phyloP scores from a whole-genome alignment of 129 eudicot species.

The Logfia minima region DNA sequence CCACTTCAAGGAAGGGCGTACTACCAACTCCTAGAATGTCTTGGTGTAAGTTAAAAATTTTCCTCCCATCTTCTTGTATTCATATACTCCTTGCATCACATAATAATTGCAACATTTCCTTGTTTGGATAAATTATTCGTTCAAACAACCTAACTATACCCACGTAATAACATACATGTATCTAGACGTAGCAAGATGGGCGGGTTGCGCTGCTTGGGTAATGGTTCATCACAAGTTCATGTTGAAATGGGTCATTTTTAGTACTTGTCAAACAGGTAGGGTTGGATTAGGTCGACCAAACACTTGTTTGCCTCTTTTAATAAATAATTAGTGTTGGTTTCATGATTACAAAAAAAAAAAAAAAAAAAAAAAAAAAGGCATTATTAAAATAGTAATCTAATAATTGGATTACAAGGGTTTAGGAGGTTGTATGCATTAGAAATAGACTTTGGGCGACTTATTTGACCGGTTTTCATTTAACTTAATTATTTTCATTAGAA shows the following conservation, averaged over 20 bases:
- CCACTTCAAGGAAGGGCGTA: constrained; percentile 99
- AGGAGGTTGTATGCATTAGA: background rate
- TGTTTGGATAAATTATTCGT: background rate
- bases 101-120: background rate
- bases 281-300: too few species aligned
- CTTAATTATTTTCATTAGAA: background rate
- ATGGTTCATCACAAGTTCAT: background rate
- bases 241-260: background rate
- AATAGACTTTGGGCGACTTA: background rate
- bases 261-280: too few species aligned
- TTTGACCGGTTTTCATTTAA: background rate
- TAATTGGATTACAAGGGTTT: too few species aligned
- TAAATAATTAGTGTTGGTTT: too few species aligned
- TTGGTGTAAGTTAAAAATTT: constrained; percentile 55
- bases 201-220: background rate
- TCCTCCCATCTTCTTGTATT: background rate
- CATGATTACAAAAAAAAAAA: too few species aligned
- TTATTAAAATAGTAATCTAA: too few species aligned
- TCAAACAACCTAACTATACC: constrained; percentile 2
- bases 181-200: background rate
- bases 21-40: constrained; percentile 97
- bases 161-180: background rate
- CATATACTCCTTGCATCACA: background rate
- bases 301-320: too few species aligned
- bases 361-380: too few species aligned